Percentiles rank a stretch among this genome's conserved stretches.
phyloP scores from a whole-genome alignment of 2,329 filamentous ascomycete species.

The Fusarium veterinarium region DNA sequence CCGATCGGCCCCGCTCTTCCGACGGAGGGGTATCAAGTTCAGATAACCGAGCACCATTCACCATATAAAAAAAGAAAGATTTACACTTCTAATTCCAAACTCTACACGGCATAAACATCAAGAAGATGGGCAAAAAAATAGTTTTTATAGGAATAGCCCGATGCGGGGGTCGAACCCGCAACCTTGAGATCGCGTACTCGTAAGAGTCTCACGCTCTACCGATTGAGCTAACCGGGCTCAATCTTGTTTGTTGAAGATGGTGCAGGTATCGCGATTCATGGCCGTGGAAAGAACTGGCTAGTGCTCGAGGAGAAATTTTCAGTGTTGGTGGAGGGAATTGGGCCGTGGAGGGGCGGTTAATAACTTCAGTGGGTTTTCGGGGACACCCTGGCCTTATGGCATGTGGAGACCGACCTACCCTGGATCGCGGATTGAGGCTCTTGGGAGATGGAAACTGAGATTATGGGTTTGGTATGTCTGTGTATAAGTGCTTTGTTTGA shows the following conservation, averaged over 20 bases:
- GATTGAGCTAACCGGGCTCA: constrained; percentile 48
- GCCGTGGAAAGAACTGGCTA: rapidly evolving
- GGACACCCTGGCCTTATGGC: constrained; percentile 19
- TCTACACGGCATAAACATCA: not conserved
- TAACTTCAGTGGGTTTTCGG: constrained; percentile 12
- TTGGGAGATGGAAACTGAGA: not conserved
- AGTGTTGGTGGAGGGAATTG: not conserved
- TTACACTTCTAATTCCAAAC: not conserved
- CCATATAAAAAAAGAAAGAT: not conserved
- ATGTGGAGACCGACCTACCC: not conserved
- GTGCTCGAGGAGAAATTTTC: not conserved
- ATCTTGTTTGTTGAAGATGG: constrained; percentile 19
- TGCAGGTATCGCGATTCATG: not conserved
- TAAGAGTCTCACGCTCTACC: constrained; percentile 77
- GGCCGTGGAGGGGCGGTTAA: constrained; percentile 5
- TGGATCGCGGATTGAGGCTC: not conserved
- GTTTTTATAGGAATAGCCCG: constrained; percentile 47
- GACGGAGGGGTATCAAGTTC: not conserved
- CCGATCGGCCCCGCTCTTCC: constrained; percentile 20
- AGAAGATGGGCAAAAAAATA: not conserved
- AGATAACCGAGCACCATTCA: not conserved
- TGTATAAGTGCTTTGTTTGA: too few species aligned
- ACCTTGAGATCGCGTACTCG: constrained; percentile 60
- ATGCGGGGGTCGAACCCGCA: constrained; percentile 65
- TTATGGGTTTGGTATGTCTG: not conserved